Evolutionary conservation across 2,329 filamentous ascomycete genomes (phyloP).

Genomic region (Xylaria sp.): DNA sequence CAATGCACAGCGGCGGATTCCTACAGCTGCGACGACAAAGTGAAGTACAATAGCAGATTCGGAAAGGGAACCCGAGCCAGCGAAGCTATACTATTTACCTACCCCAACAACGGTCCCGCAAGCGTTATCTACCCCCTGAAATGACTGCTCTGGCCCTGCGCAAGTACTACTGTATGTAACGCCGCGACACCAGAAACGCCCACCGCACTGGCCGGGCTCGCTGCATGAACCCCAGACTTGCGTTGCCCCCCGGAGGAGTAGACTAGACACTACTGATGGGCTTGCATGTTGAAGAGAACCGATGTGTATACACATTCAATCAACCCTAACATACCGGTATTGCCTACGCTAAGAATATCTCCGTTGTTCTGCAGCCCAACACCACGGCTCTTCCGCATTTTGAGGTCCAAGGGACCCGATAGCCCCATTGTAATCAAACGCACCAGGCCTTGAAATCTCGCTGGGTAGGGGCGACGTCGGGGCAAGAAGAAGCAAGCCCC

Average conservation of each 20-base stretch:
- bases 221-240: conserved; percentile 49
- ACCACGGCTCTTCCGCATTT: conserved; percentile 18
- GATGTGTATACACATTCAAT: neutral
- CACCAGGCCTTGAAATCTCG: conserved; percentile 12
- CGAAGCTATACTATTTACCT: conserved; percentile 33
- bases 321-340: neutral
- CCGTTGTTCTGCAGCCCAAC: conserved; percentile 19
- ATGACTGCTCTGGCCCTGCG: conserved; percentile 17
- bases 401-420: conserved; percentile 22
- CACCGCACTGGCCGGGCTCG: conserved; percentile 33
- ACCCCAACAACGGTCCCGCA: conserved; percentile 34
- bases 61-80: conserved; percentile 45
- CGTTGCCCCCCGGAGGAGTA: conserved; percentile 32
- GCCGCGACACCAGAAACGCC: conserved; percentile 40
- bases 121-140: conserved; percentile 23
- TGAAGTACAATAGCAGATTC: conserved; percentile 41
- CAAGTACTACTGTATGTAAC: conserved; percentile 14
- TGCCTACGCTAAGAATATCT: conserved; percentile 10
- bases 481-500: conserved; percentile 14
- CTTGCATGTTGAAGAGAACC: conserved; percentile 30
- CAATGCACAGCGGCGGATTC: conserved; percentile 44
- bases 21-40: conserved; percentile 40
- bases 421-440: conserved; percentile 21
- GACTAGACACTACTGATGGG: conserved; percentile 24
- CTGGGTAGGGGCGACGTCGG: conserved; percentile 11